A percentile compares a stretch with the other conserved stretches of the same genome.
Conservation (phyloP, 164 flowering plant species). For the Liriodendron chinense region DNA sequence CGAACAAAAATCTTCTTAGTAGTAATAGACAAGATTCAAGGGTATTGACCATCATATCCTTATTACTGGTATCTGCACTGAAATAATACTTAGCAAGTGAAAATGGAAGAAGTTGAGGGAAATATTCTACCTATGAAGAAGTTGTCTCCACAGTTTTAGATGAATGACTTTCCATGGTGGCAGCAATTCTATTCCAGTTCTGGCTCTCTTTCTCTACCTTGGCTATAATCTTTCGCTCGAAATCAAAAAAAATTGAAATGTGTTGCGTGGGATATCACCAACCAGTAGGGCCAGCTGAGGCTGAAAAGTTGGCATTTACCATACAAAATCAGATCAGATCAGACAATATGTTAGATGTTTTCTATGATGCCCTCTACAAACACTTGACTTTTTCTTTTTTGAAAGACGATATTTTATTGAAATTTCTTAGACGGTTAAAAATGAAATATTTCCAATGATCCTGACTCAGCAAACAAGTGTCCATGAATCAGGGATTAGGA, state of each 20-base stretch:
- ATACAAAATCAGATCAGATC: background rate
- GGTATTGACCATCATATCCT: background rate
- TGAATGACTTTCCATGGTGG: conserved; percentile 50
- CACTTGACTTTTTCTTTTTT: too few species aligned
- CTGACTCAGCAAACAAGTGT: too few species aligned
- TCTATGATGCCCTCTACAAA: too few species aligned
- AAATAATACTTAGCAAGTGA: background rate
- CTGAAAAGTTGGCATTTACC: conserved; percentile 33
- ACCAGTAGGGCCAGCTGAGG: conserved; percentile 60
- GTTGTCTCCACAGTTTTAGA: conserved; percentile 41
- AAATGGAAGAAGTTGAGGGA: background rate
- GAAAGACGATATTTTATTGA: too few species aligned
- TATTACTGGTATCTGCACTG: background rate
- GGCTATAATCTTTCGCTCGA: conserved; percentile 70
- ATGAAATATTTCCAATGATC: too few species aligned
- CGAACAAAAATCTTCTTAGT: background rate
- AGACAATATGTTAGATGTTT: too few species aligned
- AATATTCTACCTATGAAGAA: conserved; percentile 41
- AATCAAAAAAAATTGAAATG: conserved; percentile 77
- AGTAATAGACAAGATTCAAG: background rate
- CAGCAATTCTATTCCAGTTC: conserved; percentile 62
- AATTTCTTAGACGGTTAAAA: too few species aligned
- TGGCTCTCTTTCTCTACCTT: conserved; percentile 77
- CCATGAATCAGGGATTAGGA: too few species aligned
- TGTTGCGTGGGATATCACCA: conserved; percentile 80